Base-by-base conservation (phyloP, 2,329 filamentous ascomycete genomes). In the Fusarium veterinarium region DNA sequence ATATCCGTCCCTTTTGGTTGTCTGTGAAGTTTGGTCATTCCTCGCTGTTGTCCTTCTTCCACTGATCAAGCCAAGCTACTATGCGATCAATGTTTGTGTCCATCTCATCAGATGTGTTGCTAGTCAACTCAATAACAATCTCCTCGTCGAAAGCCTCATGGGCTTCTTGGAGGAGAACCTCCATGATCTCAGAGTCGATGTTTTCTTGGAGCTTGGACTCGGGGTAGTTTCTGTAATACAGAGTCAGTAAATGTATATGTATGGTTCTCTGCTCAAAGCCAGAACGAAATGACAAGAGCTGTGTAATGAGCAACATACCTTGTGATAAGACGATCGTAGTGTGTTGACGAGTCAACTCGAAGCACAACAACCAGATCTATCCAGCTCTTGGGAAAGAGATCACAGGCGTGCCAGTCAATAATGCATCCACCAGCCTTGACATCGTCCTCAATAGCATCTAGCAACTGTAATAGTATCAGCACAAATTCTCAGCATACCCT, bases 381-480 rank as follows among this genome's bases (percentile, higher is more conserved):
- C 94, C 95, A 97, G 79, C 92, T 92, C 80, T 93, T 91, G 5
- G 96, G 96, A 79, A 98, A 98, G 28, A 98, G 84, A 78, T 98
- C 96, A 84, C 95, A 98, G 5, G 95, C 95, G 83, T 99, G 96
- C 95, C 96, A 99, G 84, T 99, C 96, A 79, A 99, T 93, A 76
- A 99, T 91, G 81, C 91, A 93, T 25, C 96, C 96, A 64, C 95
- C 95, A 25, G 88, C 84, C 71, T 91, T 88, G 42, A 93, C 88
- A 69, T 96, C 92, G 63, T 93, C 89, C 83, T 98, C 96, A 64
- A 99, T 92, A 52, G 93, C 90, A 80, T 99, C 96, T 28, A 99
- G 88, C 37, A 99, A 85, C 91, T 95, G 76, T 38, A 20, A 51
- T 30, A 28, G 52, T 16, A 60, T 76, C 28, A 72, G 67, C 63